A percentile compares a stretch with the other conserved stretches of the same genome.
phyloP scores from a whole-genome alignment of 139 green algal species.

The Ulvella scutata region DNA sequence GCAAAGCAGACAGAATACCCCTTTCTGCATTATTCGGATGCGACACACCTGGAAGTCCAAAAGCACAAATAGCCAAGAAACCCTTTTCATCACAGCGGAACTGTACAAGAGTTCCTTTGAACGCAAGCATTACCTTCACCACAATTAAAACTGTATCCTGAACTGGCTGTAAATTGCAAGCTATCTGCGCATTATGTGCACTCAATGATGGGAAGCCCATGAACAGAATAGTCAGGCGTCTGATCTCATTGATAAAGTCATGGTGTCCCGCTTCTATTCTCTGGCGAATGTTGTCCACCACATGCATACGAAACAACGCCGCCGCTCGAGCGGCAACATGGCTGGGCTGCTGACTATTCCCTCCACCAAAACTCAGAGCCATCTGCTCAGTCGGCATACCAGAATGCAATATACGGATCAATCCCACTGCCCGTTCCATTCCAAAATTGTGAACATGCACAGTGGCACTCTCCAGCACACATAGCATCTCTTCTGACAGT shows the following conservation, averaged over 20 bases:
- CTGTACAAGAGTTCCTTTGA: slow-evolving; percentile 59
- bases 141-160: slow-evolving; percentile 39
- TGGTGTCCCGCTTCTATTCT: slow-evolving; percentile 51
- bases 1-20: slow-evolving; percentile 31
- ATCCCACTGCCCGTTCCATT: not conserved
- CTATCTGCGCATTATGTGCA: slow-evolving; percentile 5
- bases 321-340: slow-evolving; percentile 22
- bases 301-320: slow-evolving; percentile 46
- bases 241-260: slow-evolving; percentile 66
- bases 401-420: not conserved
- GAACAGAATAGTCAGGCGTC: slow-evolving; percentile 61
- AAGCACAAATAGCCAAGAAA: slow-evolving; percentile 64
- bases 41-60: slow-evolving; percentile 57
- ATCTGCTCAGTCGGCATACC: not conserved
- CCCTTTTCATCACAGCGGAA: slow-evolving; percentile 79
- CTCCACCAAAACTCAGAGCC: no score
- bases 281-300: slow-evolving; percentile 42
- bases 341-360: not conserved
- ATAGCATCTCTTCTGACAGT: slow-evolving; percentile 25
- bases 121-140: slow-evolving; percentile 45
- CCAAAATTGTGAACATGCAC: not conserved
- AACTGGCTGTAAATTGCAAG: slow-evolving; percentile 25
- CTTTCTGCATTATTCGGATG: slow-evolving; percentile 44
- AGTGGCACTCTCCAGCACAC: slow-evolving; percentile 3
- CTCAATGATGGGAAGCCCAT: slow-evolving; percentile 65